Conservation (phyloP, 176 grass and related monocot genomes). For the Saccharum officinarum region DNA sequence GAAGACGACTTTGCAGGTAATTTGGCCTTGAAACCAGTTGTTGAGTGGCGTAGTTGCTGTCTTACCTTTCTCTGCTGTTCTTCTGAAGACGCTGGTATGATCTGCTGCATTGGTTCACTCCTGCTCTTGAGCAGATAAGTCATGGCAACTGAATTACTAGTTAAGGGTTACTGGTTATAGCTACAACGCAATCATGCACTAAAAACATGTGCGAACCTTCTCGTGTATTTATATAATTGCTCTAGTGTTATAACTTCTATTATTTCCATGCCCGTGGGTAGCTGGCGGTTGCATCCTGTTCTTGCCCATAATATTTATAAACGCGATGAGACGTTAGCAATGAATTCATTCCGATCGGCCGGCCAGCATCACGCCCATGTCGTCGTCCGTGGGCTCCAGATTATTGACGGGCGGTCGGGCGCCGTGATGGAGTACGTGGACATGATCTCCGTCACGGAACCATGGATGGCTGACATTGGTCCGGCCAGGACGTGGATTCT, state of each 20-base stretch:
- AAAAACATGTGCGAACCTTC: background rate
- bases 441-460: no score
- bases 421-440: no score
- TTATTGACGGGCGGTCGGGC: no score
- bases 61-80: conserved; percentile 26
- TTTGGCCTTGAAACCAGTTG: no score
- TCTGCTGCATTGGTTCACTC: background rate
- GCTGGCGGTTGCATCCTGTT: background rate
- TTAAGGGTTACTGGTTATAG: no score
- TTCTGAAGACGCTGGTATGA: background rate
- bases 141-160: background rate
- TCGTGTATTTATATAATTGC: background rate
- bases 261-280: background rate
- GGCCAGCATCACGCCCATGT: no score
- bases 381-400: no score
- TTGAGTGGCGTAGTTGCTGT: no score
- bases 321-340: background rate
- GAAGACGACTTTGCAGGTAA: no score
- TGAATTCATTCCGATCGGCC: background rate
- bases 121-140: background rate
- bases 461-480: no score
- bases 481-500: no score
- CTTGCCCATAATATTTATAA: background rate
- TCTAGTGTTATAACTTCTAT: no score
- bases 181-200: background rate